Evolutionary conservation across 2,329 filamentous ascomycete genomes (phyloP).

Genomic region (Blastomyces silverae): DNA sequence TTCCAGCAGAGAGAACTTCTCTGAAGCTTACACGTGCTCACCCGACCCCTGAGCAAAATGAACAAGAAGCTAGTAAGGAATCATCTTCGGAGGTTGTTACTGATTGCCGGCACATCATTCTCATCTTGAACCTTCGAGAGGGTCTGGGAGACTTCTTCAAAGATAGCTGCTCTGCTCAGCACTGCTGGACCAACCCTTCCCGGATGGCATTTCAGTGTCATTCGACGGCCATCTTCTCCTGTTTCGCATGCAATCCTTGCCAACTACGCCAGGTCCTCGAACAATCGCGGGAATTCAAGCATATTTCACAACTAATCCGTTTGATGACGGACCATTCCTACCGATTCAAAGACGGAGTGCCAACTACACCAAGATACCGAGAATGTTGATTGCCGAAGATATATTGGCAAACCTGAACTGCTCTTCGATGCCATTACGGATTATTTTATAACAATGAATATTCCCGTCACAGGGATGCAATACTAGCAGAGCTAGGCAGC

Average conservation of each 20-base stretch:
- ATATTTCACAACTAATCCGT: slow-evolving; percentile 17
- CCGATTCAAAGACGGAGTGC: slow-evolving; percentile 9
- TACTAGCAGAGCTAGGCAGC: slow-evolving; percentile 17
- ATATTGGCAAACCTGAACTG: slow-evolving; percentile 10
- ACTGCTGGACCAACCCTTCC: slow-evolving; percentile 2
- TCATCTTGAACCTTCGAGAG: too few relatives aligned
- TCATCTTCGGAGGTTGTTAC: too few relatives aligned
- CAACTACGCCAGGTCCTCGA: slow-evolving; percentile 16
- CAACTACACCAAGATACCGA: slow-evolving; percentile 5
- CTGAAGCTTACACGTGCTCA: too few relatives aligned
- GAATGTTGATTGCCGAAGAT: slow-evolving; percentile 15
- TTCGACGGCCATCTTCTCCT: slow-evolving; percentile 9
- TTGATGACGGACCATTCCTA: slow-evolving; percentile 10
- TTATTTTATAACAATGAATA: slow-evolving; percentile 15
- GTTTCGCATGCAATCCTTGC: slow-evolving; percentile 11
- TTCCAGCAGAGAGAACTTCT: too few relatives aligned
- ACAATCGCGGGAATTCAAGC: slow-evolving; percentile 15
- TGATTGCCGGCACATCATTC: too few relatives aligned
- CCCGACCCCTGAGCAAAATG: too few relatives aligned
- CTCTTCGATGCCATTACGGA: slow-evolving; percentile 16
- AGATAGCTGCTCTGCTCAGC: too few relatives aligned
- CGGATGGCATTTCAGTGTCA: background rate
- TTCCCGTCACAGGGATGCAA: slow-evolving; percentile 18
- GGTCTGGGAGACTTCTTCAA: too few relatives aligned
- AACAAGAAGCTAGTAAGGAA: too few relatives aligned